Evolutionary conservation across 257 asterid genomes (phyloP), one percentile per base, ranked within the genome.

Genomic region (Gynochthodes officinalis): DNA sequence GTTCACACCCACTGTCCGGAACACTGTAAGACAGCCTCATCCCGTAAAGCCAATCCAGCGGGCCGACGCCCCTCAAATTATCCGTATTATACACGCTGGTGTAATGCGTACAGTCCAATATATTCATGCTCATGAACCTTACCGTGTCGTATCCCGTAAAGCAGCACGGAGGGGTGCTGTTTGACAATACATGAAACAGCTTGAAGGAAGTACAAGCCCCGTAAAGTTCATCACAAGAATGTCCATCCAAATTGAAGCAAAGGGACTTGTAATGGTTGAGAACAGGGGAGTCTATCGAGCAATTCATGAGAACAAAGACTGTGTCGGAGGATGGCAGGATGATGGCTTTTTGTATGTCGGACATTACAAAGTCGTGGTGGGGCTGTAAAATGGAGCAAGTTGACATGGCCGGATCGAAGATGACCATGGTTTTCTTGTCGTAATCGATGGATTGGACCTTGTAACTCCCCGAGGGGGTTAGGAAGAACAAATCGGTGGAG

Each of bases 381-480:
- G 98, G 97, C 78, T 90, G 98, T 53, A 90, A 89, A 49, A 90
- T 89, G 71, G 98, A 89, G 84, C 98, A 93, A 21, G 97, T 93
- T 55, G 98, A 89, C 97, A 93, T 93, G 70, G 96, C 74, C 0
- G 98, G 97, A 67, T 93, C 98, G 82, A 73, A 90, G 10, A 93
- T 50, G 19, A 77, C 70, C 5, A 90, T 16, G 43, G 68, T 79
- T 37, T 82, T 76, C 68, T 80, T 80, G 40, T 62, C 52, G 82
- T 93, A 93, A 46, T 93, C 97, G 33, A 90, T 86, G 66, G 84
- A 79, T 48, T 90, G 90, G 68, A 93, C 85, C 43, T 89, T 93
- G 92, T 93, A 93, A 82, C 57, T 72, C 5, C 98, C 97, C 21
- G 97, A 90, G n/a, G 97, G 97, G 58, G 98, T 90, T 64, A 69